phyloP scores from a whole-genome alignment of 768 basidiomycete species.

The Omphalotus guepiniiformis region DNA sequence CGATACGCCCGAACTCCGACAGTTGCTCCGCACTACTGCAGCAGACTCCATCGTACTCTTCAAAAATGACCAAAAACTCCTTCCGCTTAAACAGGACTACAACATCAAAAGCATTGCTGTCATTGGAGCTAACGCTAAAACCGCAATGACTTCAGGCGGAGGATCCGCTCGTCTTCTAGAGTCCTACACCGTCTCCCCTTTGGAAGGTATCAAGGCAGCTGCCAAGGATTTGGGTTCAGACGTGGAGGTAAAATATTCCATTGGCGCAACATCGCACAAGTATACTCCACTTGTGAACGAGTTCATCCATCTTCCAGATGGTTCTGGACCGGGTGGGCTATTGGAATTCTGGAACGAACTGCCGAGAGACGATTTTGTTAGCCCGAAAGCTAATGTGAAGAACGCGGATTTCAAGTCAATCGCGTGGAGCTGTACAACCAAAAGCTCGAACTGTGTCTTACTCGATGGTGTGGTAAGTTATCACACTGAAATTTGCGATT shows the following conservation, averaged over 20 bases:
- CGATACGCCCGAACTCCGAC: conserved; percentile 44
- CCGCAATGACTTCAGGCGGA: conserved; percentile 50
- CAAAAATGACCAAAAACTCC: conserved; percentile 50
- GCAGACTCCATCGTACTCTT: conserved; percentile 54
- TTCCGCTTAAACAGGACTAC: conserved; percentile 37
- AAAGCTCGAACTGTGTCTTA: conserved; percentile 31
- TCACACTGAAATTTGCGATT: neutral
- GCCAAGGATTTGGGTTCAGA: conserved; percentile 29
- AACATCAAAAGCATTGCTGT: conserved; percentile 43
- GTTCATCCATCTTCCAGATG: conserved; percentile 30
- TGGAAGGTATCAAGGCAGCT: conserved; percentile 46
- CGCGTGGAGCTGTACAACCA: conserved; percentile 36
- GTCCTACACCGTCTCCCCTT: conserved; percentile 52
- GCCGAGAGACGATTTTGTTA: conserved; percentile 33
- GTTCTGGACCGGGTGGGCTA: conserved; percentile 34
- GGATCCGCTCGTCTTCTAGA: conserved; percentile 53
- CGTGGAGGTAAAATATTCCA: conserved; percentile 45
- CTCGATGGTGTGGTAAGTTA: conserved; percentile 38
- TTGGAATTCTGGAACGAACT: conserved; percentile 45
- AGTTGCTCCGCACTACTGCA: conserved; percentile 46
- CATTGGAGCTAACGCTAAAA: conserved; percentile 60
- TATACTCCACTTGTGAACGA: conserved; percentile 49
- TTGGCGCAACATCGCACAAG: conserved; percentile 39
- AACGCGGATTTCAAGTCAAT: conserved; percentile 16
- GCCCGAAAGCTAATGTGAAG: conserved; percentile 22